These are phyloP conservation scores for Meyerozyma elateridarum DNA, from an alignment of 1,139 yeast species.

Conservation along the genomic window DNA sequence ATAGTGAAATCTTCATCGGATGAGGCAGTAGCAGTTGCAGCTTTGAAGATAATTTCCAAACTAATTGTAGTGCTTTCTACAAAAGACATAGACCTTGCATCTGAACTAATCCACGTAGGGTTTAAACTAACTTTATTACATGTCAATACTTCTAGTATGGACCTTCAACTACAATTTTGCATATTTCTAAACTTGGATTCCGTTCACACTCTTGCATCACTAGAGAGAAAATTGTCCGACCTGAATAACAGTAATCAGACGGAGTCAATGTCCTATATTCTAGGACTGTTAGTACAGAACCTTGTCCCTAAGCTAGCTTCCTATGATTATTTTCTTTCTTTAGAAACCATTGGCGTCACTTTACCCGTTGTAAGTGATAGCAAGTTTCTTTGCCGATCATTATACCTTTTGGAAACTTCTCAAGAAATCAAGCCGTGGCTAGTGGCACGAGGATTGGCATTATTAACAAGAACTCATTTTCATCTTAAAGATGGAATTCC, in stretches of 20 bases:
- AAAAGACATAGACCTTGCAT: not conserved
- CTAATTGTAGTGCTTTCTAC: not conserved
- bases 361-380: not conserved
- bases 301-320: not conserved
- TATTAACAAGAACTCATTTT: not conserved
- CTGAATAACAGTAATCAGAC: too few relatives aligned
- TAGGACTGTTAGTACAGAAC: not conserved
- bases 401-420: not conserved
- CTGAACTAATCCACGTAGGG: not conserved
- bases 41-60: not conserved
- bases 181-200: not conserved
- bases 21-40: not conserved
- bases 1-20: not conserved
- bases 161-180: conserved; percentile 2
- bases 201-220: not conserved
- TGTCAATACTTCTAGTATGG: not conserved
- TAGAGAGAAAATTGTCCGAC: too few relatives aligned
- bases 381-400: not conserved
- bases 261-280: not conserved
- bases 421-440: conserved; percentile 2
- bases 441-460: not conserved
- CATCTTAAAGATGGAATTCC: not conserved
- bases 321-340: not conserved
- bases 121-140: not conserved
- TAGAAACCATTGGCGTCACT: not conserved